Evolutionary conservation across 1,284 basidiomycete species (phyloP).

Genomic region (Trametes versicolor): DNA sequence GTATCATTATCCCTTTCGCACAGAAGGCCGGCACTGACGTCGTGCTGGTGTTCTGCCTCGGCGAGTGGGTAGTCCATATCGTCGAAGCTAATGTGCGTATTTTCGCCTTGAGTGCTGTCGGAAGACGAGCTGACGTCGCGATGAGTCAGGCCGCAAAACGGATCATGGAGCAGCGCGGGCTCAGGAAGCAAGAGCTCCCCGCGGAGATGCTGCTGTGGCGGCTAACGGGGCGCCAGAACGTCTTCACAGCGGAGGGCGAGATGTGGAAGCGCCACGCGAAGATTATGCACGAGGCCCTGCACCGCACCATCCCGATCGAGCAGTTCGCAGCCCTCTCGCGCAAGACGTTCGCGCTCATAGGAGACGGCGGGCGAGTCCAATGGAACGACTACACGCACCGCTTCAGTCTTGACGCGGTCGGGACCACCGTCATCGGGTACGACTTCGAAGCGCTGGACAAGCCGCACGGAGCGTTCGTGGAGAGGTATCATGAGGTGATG

Average conservation of each 20-base stretch:
- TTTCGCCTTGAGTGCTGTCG: not conserved
- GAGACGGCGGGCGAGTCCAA: conserved; percentile 29
- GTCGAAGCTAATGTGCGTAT: conserved; percentile 33
- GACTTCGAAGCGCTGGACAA: conserved; percentile 46
- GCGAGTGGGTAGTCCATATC: conserved; percentile 40
- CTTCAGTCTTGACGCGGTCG: conserved; percentile 44
- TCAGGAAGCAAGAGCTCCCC: conserved; percentile 43
- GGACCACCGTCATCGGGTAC: conserved; percentile 45
- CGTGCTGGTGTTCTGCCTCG: conserved; percentile 38
- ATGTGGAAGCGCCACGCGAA: conserved; percentile 43
- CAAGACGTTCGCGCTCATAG: conserved; percentile 39
- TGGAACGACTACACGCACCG: conserved; percentile 44
- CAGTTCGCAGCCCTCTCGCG: conserved; percentile 39
- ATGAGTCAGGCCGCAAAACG: conserved; percentile 20
- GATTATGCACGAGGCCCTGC: conserved; percentile 40
- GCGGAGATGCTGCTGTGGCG: conserved; percentile 42
- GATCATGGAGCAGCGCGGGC: conserved; percentile 27
- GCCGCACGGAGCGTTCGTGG: conserved; percentile 43
- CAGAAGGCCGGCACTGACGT: conserved; percentile 26
- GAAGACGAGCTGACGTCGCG: not conserved
- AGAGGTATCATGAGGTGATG: conserved; percentile 46
- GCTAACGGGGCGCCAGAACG: conserved; percentile 42
- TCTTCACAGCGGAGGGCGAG: conserved; percentile 43
- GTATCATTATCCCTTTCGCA: conserved; percentile 37
- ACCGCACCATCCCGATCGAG: conserved; percentile 40